Evolutionary conservation across 768 basidiomycete genomes (phyloP), one percentile per base, ranked within the genome.

Genomic region (Cystobasidium onofrii): DNA sequence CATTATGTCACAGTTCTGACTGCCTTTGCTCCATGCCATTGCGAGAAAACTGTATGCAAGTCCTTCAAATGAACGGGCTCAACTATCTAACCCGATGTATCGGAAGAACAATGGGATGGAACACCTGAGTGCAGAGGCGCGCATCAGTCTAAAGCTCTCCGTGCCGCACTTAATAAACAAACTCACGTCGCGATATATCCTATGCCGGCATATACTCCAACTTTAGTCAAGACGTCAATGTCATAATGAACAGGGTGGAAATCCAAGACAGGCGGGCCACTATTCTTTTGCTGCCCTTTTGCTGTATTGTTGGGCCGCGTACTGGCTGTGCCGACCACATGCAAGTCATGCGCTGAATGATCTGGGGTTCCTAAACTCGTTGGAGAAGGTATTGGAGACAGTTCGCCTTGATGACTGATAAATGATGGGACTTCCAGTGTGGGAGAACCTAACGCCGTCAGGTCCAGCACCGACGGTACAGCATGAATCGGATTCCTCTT

Each of bases 401-500:
- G 18, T 52, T 46, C 63, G 43, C 63, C 39, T 27, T 60, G 29
- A 29, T 60, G 6, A 27, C 13, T 34, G 33, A 29, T 15, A 23
- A 29, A 34, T 1, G 33, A 34, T 29, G 25, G 57, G 4, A 60
- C 25, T 13, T 60, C 57, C 15, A 60, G 29, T 34, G 33, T 15
- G 17, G 57, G 57, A 36, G 70, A 63, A 17, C 65, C 73, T 61
- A 77, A 72, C 2, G 76, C 74, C 0, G 89, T 86, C 15, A 96
- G 84, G 78, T 94, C 90, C 75, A 96, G 89, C 64, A 94, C 87
- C 80, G 88, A 89, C 10, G 93, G 93, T 76, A 95, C 87, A 0
- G 91, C 85, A 67, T 86, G 86, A 57, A 93, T 81, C 0, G 63
- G 31, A 41, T 41, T 57, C 15, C 71, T 57, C 10, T 76, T 62